Base-by-base conservation (phyloP, 2,329 filamentous ascomycete species). In the Fusarium marasasianum region DNA sequence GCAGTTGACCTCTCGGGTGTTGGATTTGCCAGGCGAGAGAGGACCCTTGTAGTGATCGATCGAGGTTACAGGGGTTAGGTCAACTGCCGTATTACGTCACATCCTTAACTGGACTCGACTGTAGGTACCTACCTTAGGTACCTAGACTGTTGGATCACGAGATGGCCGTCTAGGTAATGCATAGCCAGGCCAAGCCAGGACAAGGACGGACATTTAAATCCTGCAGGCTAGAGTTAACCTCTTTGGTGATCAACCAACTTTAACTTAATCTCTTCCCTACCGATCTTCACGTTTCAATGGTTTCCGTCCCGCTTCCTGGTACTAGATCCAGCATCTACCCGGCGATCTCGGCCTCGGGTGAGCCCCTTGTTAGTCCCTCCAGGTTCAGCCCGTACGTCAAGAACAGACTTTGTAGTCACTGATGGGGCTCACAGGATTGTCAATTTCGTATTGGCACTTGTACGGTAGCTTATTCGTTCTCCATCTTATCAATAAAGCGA, bases 81-180 rank as follows among this genome's bases (percentile, higher is more conserved):
- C 37, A 38, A 57, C 22, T 58, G 56, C 51, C 41, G 50, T 51
- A 33, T 56, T 64, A 55, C 69, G 54, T 73, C 66, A 63, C 50
- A 51, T 41, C 24, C 29, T 56, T 35, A 50, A 31, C 35, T 50
- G 33, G 20, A 31, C 40, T 44, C 37, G 15, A 35, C 48, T 37
- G 35, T 18, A 37, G 33, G 15, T 35, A 35, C 33, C 33, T 35
- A 35, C 6, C 13, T 35, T 35, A 8, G 33, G 35, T 9, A 26
- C 24, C 24, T 26, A 37, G 4, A 37, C 9, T 31, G 29, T 48
- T 55, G 26, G 33, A 40, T 33, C 31, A 38, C 12, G 35, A 59
- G 35, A 17, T 61, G 47, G 18, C 18, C 18, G 37, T 37, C 9
- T 8, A 35, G 33, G 33, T 35, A 15, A 35, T 35, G 33, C 3